Conservation (phyloP, 2,329 filamentous ascomycete species). For the Calonectria leucothoes region DNA sequence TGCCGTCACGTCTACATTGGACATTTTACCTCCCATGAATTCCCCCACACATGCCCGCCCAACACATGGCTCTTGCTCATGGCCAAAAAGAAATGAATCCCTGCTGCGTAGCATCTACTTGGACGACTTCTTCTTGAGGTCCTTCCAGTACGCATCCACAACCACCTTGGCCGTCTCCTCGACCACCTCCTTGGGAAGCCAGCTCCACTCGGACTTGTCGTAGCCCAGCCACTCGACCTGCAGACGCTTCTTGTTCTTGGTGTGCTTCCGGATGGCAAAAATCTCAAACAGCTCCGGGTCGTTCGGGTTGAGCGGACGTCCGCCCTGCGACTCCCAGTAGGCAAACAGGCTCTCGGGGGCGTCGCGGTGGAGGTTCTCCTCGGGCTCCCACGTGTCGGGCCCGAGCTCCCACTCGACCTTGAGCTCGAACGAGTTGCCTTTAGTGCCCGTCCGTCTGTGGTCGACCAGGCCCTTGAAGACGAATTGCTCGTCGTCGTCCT, state of each 20-base stretch:
- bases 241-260: conserved; percentile 40
- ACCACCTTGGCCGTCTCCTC: conserved; percentile 42
- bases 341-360: conserved; percentile 44
- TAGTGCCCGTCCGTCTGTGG: conserved; percentile 43
- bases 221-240: conserved; percentile 53
- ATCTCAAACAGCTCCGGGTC: conserved; percentile 47
- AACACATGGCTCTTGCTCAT: not conserved
- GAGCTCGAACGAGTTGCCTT: conserved; percentile 44
- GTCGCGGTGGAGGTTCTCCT: conserved; percentile 48
- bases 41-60: not conserved
- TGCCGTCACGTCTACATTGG: not conserved
- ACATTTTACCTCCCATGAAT: not conserved
- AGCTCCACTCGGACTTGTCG: conserved; percentile 42
- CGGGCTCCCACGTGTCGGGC: conserved; percentile 48
- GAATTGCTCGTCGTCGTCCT: conserved; percentile 25
- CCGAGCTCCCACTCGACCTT: conserved; percentile 46
- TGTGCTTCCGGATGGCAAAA: conserved; percentile 48
- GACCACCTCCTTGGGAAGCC: conserved; percentile 42
- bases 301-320: conserved; percentile 46
- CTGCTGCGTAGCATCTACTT: no score
- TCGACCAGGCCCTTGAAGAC: conserved; percentile 37
- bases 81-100: not conserved
- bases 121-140: conserved; percentile 16
- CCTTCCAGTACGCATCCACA: conserved; percentile 44
- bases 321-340: conserved; percentile 47